A percentile compares a stretch with the other conserved stretches of the same genome.
phyloP scores from a whole-genome alignment of 2,329 filamentous ascomycete species.

The Torrubiella hemipterigena region DNA sequence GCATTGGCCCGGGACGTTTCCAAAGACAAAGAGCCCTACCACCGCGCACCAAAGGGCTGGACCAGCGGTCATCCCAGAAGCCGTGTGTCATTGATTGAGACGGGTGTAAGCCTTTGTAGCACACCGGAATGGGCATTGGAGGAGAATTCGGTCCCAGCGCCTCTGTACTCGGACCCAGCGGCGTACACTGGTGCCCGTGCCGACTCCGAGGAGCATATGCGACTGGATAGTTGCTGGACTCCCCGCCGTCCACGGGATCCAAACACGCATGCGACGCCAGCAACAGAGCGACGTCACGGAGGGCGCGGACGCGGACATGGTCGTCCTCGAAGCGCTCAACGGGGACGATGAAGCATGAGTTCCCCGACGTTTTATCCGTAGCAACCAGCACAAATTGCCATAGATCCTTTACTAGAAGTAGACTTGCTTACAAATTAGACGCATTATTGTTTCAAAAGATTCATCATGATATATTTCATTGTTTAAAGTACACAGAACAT shows the following conservation, averaged over 20 bases:
- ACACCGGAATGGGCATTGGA: background rate
- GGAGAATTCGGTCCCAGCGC: background rate
- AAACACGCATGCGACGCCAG: background rate
- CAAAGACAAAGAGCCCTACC: background rate
- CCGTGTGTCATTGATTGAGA: background rate
- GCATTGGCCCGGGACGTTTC: slow-evolving; percentile 13
- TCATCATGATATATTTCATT: too few relatives aligned
- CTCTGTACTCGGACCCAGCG: background rate
- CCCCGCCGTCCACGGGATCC: background rate
- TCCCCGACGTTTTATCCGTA: too few relatives aligned
- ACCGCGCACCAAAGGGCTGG: background rate
- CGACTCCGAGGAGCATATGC: background rate
- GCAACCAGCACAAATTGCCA: too few relatives aligned
- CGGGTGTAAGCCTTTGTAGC: background rate
- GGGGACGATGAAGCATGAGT: too few relatives aligned
- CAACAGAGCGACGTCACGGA: too few relatives aligned
- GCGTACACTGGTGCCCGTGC: background rate
- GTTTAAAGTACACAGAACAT: too few relatives aligned
- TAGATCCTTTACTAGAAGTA: too few relatives aligned
- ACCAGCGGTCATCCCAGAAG: background rate
- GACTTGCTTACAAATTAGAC: too few relatives aligned
- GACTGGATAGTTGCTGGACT: background rate
- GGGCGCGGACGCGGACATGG: too few relatives aligned
- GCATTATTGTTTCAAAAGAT: too few relatives aligned
- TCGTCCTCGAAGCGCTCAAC: too few relatives aligned